Evolutionary conservation across 2,329 filamentous ascomycete genomes (phyloP).

Genomic region (Ustilaginoidea virens): DNA sequence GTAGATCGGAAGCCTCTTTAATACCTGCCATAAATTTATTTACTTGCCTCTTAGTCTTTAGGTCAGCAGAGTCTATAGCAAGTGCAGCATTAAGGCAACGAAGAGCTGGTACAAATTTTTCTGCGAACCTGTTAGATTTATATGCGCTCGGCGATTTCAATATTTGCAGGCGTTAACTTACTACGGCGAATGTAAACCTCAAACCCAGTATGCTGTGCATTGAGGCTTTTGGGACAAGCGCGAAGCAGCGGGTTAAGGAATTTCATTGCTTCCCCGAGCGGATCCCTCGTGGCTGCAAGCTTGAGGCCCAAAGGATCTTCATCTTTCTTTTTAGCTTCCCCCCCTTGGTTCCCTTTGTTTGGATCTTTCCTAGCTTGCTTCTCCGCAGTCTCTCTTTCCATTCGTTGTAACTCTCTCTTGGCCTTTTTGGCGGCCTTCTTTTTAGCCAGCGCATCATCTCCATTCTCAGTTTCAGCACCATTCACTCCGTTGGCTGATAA

Average conservation of each 20-base stretch:
- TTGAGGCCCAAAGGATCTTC: conserved; percentile 73
- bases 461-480: conserved; percentile 32
- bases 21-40: no score
- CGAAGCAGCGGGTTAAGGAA: conserved; percentile 72
- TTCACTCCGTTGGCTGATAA: conserved; percentile 51
- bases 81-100: conserved; percentile 67
- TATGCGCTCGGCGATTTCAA: neutral
- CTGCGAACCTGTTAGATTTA: conserved; percentile 26
- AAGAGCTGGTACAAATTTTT: conserved; percentile 75
- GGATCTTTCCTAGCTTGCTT: conserved; percentile 69
- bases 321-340: conserved; percentile 72
- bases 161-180: conserved; percentile 30
- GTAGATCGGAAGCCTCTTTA: no score
- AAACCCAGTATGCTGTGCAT: conserved; percentile 74
- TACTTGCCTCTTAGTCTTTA: no score
- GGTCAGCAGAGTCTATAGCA: no score
- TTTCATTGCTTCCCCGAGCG: conserved; percentile 74
- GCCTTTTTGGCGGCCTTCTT: conserved; percentile 89
- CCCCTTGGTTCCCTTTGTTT: conserved; percentile 55
- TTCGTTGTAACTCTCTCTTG: conserved; percentile 50
- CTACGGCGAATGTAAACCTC: conserved; percentile 76
- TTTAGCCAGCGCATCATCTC: conserved; percentile 48
- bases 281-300: conserved; percentile 66
- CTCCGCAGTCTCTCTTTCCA: conserved; percentile 66
- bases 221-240: conserved; percentile 63